phyloP scores from a whole-genome alignment of 2,329 filamentous ascomycete genomes.

The Paecilomyces fulvus region DNA sequence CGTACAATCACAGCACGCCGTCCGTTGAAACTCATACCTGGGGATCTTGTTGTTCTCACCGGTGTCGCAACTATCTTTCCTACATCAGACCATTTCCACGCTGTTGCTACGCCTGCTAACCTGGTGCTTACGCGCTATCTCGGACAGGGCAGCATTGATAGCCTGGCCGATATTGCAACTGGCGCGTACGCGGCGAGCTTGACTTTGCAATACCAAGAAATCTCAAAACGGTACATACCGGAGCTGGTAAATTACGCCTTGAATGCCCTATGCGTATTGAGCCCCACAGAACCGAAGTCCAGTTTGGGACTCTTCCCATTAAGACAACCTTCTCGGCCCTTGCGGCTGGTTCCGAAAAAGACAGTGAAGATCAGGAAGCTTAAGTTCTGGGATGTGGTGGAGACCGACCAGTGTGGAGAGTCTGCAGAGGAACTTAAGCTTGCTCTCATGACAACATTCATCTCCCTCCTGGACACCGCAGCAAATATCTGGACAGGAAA shows the following conservation, averaged over 20 bases:
- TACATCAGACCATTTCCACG: constrained; percentile 94
- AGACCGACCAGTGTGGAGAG: constrained; percentile 10
- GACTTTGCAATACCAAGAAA: constrained; percentile 69
- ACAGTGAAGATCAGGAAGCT: constrained; percentile 43
- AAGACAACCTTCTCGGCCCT: constrained; percentile 46
- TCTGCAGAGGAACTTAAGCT: constrained; percentile 43
- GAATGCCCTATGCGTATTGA: constrained; percentile 62
- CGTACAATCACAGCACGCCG: constrained; percentile 45
- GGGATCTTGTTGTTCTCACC: constrained; percentile 75
- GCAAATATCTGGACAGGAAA: constrained; percentile 67
- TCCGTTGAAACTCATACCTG: constrained; percentile 46
- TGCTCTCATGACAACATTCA: constrained; percentile 53
- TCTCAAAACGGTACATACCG: constrained; percentile 81
- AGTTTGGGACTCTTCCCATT: constrained; percentile 52
- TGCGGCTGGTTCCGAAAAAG: constrained; percentile 39
- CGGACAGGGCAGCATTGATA: constrained; percentile 62
- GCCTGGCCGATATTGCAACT: constrained; percentile 57
- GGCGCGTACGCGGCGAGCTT: constrained; percentile 75
- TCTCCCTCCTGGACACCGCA: constrained; percentile 58
- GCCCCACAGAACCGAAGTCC: constrained; percentile 45
- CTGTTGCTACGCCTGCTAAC: constrained; percentile 83
- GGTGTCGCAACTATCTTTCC: constrained; percentile 80
- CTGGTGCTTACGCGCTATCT: constrained; percentile 78
- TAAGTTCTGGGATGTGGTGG: constrained; percentile 50
- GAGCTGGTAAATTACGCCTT: constrained; percentile 76